Conservation (phyloP, 1,284 basidiomycete genomes). For the Cryptococcus maquisensis region DNA sequence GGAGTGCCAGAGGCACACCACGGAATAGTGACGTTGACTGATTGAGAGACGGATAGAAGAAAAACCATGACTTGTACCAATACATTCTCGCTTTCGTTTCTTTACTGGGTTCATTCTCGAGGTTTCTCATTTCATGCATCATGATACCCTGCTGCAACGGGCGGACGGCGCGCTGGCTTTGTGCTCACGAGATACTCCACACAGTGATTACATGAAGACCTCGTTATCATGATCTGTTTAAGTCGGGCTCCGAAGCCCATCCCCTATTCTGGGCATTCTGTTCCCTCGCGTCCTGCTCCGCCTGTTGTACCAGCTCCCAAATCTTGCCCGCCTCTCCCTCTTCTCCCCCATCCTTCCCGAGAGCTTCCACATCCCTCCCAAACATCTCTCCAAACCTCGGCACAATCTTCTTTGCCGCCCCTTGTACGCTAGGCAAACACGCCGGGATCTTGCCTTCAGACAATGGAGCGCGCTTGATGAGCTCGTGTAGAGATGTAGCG, state of each 20-base stretch:
- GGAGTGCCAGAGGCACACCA: background rate
- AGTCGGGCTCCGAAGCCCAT: slow-evolving; percentile 31
- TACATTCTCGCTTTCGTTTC: background rate
- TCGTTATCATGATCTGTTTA: background rate
- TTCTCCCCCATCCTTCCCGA: slow-evolving; percentile 8
- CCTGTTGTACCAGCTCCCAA: slow-evolving; percentile 20
- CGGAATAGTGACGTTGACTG: slow-evolving; percentile 21
- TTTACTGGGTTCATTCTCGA: background rate
- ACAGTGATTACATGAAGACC: no score
- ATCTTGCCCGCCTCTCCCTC: slow-evolving; percentile 22
- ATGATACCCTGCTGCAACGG: background rate
- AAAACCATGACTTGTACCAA: background rate
- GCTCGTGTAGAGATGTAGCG: slow-evolving; percentile 53
- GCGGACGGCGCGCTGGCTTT: background rate
- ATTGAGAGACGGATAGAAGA: background rate
- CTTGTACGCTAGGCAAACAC: slow-evolving; percentile 18
- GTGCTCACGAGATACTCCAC: no score
- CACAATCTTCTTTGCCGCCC: slow-evolving; percentile 29
- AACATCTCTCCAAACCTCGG: slow-evolving; percentile 40
- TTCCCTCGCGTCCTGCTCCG: slow-evolving; percentile 28
- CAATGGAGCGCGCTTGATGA: slow-evolving; percentile 11
- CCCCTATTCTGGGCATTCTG: slow-evolving; percentile 22
- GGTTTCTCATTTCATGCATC: background rate
- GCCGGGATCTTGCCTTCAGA: background rate
- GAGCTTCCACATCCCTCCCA: slow-evolving; percentile 26